phyloP scores from a whole-genome alignment of 305 asterid genomes.

The Fraxinus greggii region DNA sequence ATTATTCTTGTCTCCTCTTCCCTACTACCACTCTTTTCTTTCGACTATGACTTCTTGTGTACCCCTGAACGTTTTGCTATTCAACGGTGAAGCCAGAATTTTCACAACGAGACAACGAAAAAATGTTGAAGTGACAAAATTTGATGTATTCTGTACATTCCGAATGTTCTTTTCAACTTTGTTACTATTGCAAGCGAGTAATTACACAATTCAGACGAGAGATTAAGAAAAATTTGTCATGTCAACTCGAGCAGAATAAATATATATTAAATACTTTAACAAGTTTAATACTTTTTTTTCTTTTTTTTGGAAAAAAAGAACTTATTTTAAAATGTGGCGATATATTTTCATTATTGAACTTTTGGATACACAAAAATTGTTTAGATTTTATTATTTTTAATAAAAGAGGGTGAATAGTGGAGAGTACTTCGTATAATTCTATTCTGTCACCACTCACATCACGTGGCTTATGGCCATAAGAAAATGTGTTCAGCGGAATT shows the following conservation, averaged over 20 bases:
- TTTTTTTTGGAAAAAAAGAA: neutral
- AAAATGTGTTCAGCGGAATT: slow-evolving; percentile 5
- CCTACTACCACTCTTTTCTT: slow-evolving; percentile 12
- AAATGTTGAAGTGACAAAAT: neutral
- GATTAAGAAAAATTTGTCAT: too few relatives aligned
- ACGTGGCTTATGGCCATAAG: slow-evolving; percentile 12
- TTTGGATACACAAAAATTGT: neutral
- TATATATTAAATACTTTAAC: neutral
- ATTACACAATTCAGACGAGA: neutral
- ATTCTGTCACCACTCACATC: neutral
- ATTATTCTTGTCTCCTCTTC: slow-evolving; percentile 56
- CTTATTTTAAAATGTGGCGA: neutral
- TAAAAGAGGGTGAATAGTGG: neutral
- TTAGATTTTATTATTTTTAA: neutral
- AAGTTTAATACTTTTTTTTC: too few relatives aligned
- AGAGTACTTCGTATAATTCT: neutral
- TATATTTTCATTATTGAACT: neutral
- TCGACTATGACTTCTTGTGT: neutral
- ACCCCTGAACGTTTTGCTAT: neutral
- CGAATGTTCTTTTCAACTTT: neutral
- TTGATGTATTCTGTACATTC: neutral
- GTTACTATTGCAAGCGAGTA: too few relatives aligned
- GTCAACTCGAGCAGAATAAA: neutral
- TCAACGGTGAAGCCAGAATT: neutral
- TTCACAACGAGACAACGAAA: neutral